phyloP scores from a whole-genome alignment of 2,329 filamentous ascomycete species.

The Claviceps sp. region DNA sequence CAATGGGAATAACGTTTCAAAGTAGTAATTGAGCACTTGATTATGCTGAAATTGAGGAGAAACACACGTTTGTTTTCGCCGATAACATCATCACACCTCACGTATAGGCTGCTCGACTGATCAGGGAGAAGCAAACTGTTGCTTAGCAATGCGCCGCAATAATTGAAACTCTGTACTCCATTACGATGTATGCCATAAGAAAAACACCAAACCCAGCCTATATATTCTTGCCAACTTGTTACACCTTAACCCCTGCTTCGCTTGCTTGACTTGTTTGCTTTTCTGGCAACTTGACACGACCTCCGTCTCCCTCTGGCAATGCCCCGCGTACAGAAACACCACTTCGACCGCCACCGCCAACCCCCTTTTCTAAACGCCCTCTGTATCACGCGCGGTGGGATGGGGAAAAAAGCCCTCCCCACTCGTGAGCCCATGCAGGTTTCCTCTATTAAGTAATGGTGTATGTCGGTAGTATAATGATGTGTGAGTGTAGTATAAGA shows the following conservation, averaged over 20 bases:
- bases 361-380: not conserved
- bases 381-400: not conserved
- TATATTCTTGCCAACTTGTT: constrained; percentile 5
- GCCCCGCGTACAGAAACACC: not conserved
- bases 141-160: not conserved
- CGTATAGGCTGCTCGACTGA: no score
- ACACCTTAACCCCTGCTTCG: constrained; percentile 2
- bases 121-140: not conserved
- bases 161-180: constrained; percentile 17
- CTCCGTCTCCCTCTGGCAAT: not conserved
- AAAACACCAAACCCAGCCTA: constrained; percentile 16
- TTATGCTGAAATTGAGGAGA: no score
- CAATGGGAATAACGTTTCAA: no score
- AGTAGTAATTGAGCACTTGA: no score
- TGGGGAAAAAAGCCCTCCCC: not conserved
- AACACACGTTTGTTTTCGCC: no score
- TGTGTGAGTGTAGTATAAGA: not conserved
- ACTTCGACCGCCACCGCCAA: not conserved
- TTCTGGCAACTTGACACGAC: not conserved
- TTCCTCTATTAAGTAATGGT: constrained; percentile 1
- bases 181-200: constrained; percentile 21
- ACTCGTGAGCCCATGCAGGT: not conserved
- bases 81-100: no score
- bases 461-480: constrained; percentile 1
- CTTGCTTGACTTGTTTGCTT: constrained; percentile 1